Percentiles rank a stretch among this genome's conserved stretches.
phyloP scores from a whole-genome alignment of 2,329 filamentous ascomycete species.

The Cladorrhinum sp. region DNA sequence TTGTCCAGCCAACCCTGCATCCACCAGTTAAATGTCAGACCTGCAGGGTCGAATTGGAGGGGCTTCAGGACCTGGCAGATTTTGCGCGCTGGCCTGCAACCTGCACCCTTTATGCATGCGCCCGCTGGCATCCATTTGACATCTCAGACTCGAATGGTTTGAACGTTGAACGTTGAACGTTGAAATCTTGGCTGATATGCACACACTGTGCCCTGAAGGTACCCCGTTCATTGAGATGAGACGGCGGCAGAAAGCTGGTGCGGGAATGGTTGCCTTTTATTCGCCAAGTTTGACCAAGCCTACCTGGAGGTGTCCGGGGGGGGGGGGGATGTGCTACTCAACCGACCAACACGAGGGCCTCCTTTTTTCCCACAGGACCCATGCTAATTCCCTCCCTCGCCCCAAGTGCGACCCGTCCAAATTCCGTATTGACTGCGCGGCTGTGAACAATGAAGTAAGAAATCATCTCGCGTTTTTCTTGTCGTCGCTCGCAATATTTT shows the following conservation, averaged over 20 bases:
- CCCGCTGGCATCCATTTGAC: not conserved
- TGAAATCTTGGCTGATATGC: no score
- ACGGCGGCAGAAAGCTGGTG: conserved; percentile 17
- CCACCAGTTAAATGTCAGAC: conserved; percentile 6
- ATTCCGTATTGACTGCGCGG: not conserved
- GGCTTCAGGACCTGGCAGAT: not conserved
- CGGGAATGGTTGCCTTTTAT: conserved; percentile 6
- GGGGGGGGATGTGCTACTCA: not conserved
- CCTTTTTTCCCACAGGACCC: conserved; percentile 12
- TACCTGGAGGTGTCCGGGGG: not conserved
- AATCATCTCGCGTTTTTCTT: no score
- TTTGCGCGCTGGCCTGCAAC: not conserved
- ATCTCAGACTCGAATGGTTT: not conserved
- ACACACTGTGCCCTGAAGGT: conserved; percentile 14
- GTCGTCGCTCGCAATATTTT: conserved; percentile 8
- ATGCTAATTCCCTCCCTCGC: not conserved
- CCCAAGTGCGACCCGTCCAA: not conserved
- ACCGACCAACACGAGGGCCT: conserved; percentile 7
- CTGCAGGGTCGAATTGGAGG: conserved; percentile 11
- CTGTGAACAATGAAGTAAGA: conserved; percentile 9
- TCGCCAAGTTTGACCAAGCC: conserved; percentile 2
- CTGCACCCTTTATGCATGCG: conserved; percentile 5
- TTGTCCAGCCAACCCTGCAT: not conserved
- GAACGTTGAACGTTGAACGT: not conserved
- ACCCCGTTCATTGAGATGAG: conserved; percentile 14